These are phyloP conservation scores for rapeseed (Brassica napus) DNA, from an alignment of 345 rosid genomes.

Conservation along the genomic window Da-Ae NC_063441.1:3151501-3152000, in stretches of 20 bases:
- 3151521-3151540: too few relatives aligned
- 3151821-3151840: conserved; percentile 60
- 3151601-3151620: background rate
- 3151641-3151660: background rate
- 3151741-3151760: too few relatives aligned
- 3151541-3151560: too few relatives aligned
- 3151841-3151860: conserved; percentile 59
- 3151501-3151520: too few relatives aligned
- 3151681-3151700: too few relatives aligned
- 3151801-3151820: conserved; percentile 5
- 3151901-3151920: conserved; percentile 38
- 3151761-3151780: too few relatives aligned
- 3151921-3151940: conserved; percentile 50
- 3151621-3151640: conserved; percentile 29
- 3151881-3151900: conserved; percentile 55
- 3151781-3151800: too few relatives aligned
- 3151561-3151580: too few relatives aligned
- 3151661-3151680: conserved; percentile 9
- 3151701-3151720: too few relatives aligned
- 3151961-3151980: conserved; percentile 62
- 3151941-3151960: conserved; percentile 52
- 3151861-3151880: conserved; percentile 49
- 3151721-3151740: too few relatives aligned
- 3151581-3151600: background rate
- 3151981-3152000: conserved; percentile 79